phyloP scores from a whole-genome alignment of 2,329 filamentous ascomycete genomes.

The Thelonectria blattea region DNA sequence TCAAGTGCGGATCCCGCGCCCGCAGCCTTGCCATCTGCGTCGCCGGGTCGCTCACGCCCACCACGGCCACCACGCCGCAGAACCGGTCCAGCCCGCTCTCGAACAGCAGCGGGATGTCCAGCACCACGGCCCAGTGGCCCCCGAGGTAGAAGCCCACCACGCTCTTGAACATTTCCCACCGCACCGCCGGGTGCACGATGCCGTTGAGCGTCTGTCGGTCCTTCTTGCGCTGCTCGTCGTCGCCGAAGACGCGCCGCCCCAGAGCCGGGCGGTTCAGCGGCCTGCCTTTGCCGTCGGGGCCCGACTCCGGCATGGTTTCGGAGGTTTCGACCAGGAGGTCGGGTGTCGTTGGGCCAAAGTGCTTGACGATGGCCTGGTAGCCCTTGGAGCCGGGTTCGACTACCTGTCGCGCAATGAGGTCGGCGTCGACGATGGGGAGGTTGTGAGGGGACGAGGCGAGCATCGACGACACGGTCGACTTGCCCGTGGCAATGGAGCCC shows the following conservation, averaged over 20 bases:
- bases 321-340: conserved; percentile 75
- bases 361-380: conserved; percentile 79
- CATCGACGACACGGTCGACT: conserved; percentile 90
- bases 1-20: conserved; percentile 78
- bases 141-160: conserved; percentile 75
- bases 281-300: conserved; percentile 66
- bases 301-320: conserved; percentile 57
- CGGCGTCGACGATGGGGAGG: conserved; percentile 92
- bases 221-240: conserved; percentile 69
- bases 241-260: conserved; percentile 85
- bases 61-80: conserved; percentile 85
- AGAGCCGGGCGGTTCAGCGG: conserved; percentile 87
- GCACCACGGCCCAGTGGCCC: conserved; percentile 86
- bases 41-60: conserved; percentile 79
- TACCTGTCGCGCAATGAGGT: conserved; percentile 88
- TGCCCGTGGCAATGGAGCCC: conserved; percentile 96
- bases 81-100: conserved; percentile 85
- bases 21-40: conserved; percentile 83
- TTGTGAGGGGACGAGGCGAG: conserved; percentile 82
- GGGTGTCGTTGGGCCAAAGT: conserved; percentile 84
- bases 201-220: conserved; percentile 82
- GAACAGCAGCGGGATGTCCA: conserved; percentile 92
- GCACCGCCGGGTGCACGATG: conserved; percentile 92
- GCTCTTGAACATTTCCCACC: conserved; percentile 78
- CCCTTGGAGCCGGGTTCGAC: conserved; percentile 89